Evolutionary conservation across 805 yeast species (phyloP), one percentile per base, ranked within the genome.

Genomic region (Priceomyces carsonii): DNA sequence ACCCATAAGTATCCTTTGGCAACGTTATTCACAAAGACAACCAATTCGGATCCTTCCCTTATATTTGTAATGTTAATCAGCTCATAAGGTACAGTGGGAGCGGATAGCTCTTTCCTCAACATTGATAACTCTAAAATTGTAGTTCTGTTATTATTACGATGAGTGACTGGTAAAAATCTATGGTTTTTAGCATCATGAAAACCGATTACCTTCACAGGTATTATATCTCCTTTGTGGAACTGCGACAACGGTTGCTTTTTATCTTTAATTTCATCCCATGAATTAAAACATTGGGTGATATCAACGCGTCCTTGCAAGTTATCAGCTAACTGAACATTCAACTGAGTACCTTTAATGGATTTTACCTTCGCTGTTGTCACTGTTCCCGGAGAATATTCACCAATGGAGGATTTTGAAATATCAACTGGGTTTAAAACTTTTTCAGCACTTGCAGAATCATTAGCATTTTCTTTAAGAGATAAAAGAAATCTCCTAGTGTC

Each of bases 241-340:
- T 66, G 61, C 1, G 73, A 53, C 28, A 86, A 66, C 20, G 95
- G 95, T 27, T 71, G 65, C 40, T 65, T 69, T 14, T 59, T 57
- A 51, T 86, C 79, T 35, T 69, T 61, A 30, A 89, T 82, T 18
- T 77, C 82, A 2, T 64, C 59, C 40, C 66, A 58, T 0, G 57
- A 46, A 35, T 77, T 79, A 59, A 76, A 84, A 25, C 84, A 64
- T 59, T 88, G 85, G 12, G 89, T 75, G 12, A 82, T 69, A 48
- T 87, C 95, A 39, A 90, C 62, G 55, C 95, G 77, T 24, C 95
- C 97, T 49, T 77, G 84, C 42, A 80, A 67, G 53, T 84, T 81
- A 40, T 83, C 93, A 35, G 93, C 89, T 29, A 89, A 66, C 32
- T 74, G 74, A 13, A 90, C 84, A 48, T 81, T 80, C 46, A 90